Evolutionary conservation across 1,284 basidiomycete genomes (phyloP), one percentile per base, ranked within the genome.

Genomic region (Paramarasmius palmivorus): DNA sequence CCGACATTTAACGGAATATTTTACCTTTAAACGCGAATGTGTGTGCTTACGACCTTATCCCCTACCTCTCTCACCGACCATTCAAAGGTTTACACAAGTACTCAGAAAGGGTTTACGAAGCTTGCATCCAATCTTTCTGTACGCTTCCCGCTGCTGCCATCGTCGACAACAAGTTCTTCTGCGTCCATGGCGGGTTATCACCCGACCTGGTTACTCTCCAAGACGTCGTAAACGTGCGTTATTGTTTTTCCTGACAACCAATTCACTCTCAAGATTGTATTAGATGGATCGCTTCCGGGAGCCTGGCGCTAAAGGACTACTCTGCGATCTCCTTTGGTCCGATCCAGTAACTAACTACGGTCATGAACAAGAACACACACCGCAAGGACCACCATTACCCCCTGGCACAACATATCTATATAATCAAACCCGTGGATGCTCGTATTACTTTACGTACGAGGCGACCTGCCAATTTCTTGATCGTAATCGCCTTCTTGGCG

Each of bases 11-110:
- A 98, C 95, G 9, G 94, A 96, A 72, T 97, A 96, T 73, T 97
- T 98, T 68, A 97, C 95, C 22, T 98, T 97, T 80, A 95, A 95
- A 75, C 88, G 93, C 52, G 95, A 95, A 80, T 94, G 92, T 90
- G 59, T 60, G 81, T 70, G 38, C 17, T 32, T 17, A n/a, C 34
- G 22, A 26, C 15, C 20, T 17, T 17, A 12, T 48, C 32, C 10
- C 15, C n/a, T 20, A 10, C 17, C 37, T 23, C 32, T 17, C 19
- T 12, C 46, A 48, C 15, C 12, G 32, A n/a, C 32, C 8, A 35
- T 20, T 36, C 32, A 10, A 20, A 94, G 92, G 92, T 70, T 81
- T 95, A 62, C 94, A 96, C 77, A 98, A 98, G 71, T 98, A 97
- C 69, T 93, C 90, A 3, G 79, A 83, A 60, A 77, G 76, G 15